Conservation (phyloP, 164 flowering plant genomes). For the Stephania yunnanensis region DNA sequence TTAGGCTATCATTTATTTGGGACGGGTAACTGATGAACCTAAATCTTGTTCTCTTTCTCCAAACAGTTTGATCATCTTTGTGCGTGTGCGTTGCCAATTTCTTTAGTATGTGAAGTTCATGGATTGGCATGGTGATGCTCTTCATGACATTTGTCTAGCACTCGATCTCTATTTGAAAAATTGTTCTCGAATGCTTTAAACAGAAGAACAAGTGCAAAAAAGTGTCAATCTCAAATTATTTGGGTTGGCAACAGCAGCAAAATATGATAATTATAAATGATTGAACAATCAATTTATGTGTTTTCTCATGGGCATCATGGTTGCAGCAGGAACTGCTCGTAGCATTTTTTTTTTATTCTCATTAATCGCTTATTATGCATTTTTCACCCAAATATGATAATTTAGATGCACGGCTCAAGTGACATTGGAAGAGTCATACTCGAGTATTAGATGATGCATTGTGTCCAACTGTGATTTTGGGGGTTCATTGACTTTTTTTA, state of each 20-base stretch:
- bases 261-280: background rate
- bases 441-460: background rate
- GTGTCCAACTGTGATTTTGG: background rate
- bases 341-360: background rate
- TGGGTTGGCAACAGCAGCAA: too few species aligned
- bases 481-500: background rate
- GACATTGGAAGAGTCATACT: background rate
- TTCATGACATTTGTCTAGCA: too few species aligned
- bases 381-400: too few species aligned
- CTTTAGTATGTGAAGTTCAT: too few species aligned
- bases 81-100: too few species aligned
- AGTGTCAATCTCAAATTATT: too few species aligned
- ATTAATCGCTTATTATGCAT: background rate
- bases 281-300: background rate
- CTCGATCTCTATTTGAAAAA: too few species aligned
- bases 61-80: too few species aligned
- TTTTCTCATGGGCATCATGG: background rate
- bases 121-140: too few species aligned
- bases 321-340: background rate
- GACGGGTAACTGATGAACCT: background rate
- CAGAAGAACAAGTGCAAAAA: too few species aligned
- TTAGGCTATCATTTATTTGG: background rate
- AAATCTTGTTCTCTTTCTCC: background rate
- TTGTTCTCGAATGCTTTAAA: too few species aligned
- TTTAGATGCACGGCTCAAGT: too few species aligned